Base-by-base conservation (phyloP, 192 early-diverging fungal species). In the Coemansia sp. region DNA sequence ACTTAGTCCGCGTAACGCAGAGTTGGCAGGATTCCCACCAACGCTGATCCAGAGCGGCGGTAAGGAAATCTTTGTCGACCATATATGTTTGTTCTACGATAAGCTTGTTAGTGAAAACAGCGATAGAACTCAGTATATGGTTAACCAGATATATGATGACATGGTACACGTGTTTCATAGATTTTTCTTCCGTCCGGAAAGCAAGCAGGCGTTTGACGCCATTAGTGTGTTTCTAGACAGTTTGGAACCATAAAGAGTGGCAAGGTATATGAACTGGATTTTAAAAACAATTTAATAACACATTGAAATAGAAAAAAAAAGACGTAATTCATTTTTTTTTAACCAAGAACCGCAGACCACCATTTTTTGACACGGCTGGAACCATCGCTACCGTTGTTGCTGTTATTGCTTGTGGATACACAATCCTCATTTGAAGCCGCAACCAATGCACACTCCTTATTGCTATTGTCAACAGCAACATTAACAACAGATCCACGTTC, bases 111-210 rank as follows among this genome's bases (percentile, higher is more conserved):
- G 53, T 14, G 1, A 35, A 5, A 51, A 69, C 33, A 75, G 75
- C 35, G 54, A 65, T 3, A 62, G 20, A 2, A n/a, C 51, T 0
- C 38, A 35, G 0, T 2, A 51, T 8, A 61, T 75, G 1, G 38
- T 71, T 6, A 67, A 63, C 22, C 70, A 81, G 34, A 70, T 67
- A 55, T 81, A 76, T 32, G 37, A 36, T 1, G 74, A 76, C 12
- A 81, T 81, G 79, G 71, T 76, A 0, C 79, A 81, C 28, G 71
- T 81, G 2, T 81, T 81, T 28, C 79, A 81, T 33, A 54, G 78
- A 17, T 74, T 73, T 43, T 8, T 55, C 8, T 35, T 67, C 34
- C 38, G 72, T 2, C 58, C 67, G 1, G 77, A 79, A 51, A 48
- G 67, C 22, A 39, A 62, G 15, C 28, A 18, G 28, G 77, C 77